Evolutionary conservation across 495 filamentous ascomycete genomes (phyloP).

Genomic region (Annulohypoxylon moriforme): DNA sequence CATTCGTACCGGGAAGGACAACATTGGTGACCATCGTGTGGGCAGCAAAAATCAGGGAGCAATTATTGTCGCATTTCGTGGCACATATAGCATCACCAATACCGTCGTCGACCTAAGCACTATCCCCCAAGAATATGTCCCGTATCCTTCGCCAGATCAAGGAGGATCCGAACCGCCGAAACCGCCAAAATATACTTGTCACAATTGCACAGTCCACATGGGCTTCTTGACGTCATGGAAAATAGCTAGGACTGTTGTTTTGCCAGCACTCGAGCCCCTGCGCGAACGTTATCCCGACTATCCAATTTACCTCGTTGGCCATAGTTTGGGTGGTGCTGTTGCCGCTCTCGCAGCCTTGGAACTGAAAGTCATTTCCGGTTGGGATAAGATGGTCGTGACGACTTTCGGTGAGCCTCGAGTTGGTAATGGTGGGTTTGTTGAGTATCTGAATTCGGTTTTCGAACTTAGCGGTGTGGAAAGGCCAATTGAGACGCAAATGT

Average conservation of each 20-base stretch:
- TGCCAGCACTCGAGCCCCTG: constrained; percentile 68
- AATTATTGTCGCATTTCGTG: constrained; percentile 93
- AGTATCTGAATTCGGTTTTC: constrained; percentile 77
- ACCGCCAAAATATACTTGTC: constrained; percentile 63
- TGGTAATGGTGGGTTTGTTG: constrained; percentile 77
- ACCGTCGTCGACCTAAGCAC: constrained; percentile 89
- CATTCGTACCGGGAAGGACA: neutral
- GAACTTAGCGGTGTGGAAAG: constrained; percentile 50
- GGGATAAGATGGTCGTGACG: constrained; percentile 75
- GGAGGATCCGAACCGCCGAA: constrained; percentile 44
- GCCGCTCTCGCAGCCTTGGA: constrained; percentile 89
- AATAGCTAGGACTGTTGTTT: constrained; percentile 71
- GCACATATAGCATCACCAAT: constrained; percentile 93
- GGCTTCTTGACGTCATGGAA: constrained; percentile 90
- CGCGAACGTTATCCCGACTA: constrained; percentile 73
- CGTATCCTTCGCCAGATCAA: constrained; percentile 73
- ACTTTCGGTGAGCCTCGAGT: constrained; percentile 93
- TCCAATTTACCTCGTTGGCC: constrained; percentile 80
- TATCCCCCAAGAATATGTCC: constrained; percentile 87
- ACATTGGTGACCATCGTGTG: neutral
- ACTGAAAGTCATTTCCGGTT: constrained; percentile 60
- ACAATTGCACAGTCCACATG: constrained; percentile 89
- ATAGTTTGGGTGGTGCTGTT: constrained; percentile 92
- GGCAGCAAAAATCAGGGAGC: constrained; percentile 38
- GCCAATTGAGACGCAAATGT: constrained; percentile 55